Evolutionary conservation across 1,139 yeast species (phyloP).

Genomic region (Candida sanyaensis): DNA sequence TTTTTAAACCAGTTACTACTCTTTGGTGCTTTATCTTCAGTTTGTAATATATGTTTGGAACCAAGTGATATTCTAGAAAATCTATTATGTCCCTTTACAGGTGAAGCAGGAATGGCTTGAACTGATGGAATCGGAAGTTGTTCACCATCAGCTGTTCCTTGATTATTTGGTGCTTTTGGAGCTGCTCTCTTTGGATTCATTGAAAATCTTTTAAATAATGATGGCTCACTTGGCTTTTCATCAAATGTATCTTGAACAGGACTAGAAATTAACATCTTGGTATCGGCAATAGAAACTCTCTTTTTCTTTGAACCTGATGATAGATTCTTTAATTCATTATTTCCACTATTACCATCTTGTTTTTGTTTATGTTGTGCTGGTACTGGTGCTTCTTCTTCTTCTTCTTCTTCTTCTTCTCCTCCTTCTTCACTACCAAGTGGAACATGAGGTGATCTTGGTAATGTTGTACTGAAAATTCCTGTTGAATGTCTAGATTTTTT

Average conservation of each 20-base stretch:
- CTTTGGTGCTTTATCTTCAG: constrained; percentile 12
- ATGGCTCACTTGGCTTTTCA: constrained; percentile 9
- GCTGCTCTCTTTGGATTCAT: constrained; percentile 49
- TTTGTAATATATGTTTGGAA: constrained; percentile 11
- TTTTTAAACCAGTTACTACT: constrained; percentile 40
- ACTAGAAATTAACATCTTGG: constrained; percentile 9
- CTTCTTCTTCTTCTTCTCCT: constrained; percentile 3
- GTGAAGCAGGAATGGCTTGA: constrained; percentile 3
- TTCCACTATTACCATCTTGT: neutral
- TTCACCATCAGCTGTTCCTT: neutral
- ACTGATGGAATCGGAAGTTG: neutral
- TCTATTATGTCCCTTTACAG: constrained; percentile 22
- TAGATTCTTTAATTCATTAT: constrained; percentile 2
- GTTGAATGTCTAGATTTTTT: constrained; percentile 26
- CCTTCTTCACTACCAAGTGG: constrained; percentile 13
- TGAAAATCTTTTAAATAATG: constrained; percentile 31
- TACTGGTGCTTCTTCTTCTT: neutral
- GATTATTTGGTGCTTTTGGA: constrained; percentile 37
- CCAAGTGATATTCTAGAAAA: constrained; percentile 26
- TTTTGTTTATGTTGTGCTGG: neutral
- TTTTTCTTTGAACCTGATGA: neutral
- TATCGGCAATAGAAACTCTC: constrained; percentile 8
- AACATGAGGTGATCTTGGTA: constrained; percentile 13
- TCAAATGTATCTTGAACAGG: constrained; percentile 50
- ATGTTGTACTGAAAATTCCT: constrained; percentile 28